Base-by-base conservation (phyloP, 495 filamentous ascomycete genomes). In the Trichocladium antarcticum region DNA sequence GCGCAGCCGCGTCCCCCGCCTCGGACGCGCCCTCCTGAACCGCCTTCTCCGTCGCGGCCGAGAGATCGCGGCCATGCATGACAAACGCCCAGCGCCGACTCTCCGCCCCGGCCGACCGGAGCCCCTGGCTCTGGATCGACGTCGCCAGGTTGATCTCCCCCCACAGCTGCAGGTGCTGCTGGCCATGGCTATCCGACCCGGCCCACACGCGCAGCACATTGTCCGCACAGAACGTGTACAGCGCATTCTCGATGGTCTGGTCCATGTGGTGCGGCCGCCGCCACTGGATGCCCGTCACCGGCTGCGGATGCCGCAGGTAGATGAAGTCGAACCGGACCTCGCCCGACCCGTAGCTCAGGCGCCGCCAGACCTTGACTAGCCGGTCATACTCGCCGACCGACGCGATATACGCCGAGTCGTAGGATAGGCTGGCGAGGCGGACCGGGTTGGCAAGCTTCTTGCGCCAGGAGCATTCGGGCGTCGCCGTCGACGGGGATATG, bases 151-250 rank as follows among this genome's bases (percentile, higher is more conserved):
- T 85, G 37, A 97, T 78, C 49, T 84, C 76, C 5, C 80, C 82
- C 86, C 90, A 95, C 34, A 89, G 72, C 39, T 84, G 78, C 49
- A 96, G 64, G 0, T 82, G 74, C 39, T 84, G 78, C 24, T 81
- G 68, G 6, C 81, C 79, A 59, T 90, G 80, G 37, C 79, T 73
- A 51, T 94, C 87, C 11, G 79, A 80, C 31, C 80, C 74, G 2
- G 83, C 79, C 89, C 89, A 99, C 39, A 96, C 73, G 48, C 92
- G 76, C 43, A 97, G 64, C 44, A 84, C 75, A 37, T 82, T 80
- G 58, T 96, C 93, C n/a, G 75, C 77, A 58, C 88, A 93, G 48
- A 92, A 78, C 0, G 93, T 95, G 60, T 92, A 97, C n/a, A 99
- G 74, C 2, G 93, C 84, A 65, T 93, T 89, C 34, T 90, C 87